These are phyloP conservation scores for Coelastrella sp. DNA, from an alignment of 139 green algal species.

Conservation along the genomic window DNA sequence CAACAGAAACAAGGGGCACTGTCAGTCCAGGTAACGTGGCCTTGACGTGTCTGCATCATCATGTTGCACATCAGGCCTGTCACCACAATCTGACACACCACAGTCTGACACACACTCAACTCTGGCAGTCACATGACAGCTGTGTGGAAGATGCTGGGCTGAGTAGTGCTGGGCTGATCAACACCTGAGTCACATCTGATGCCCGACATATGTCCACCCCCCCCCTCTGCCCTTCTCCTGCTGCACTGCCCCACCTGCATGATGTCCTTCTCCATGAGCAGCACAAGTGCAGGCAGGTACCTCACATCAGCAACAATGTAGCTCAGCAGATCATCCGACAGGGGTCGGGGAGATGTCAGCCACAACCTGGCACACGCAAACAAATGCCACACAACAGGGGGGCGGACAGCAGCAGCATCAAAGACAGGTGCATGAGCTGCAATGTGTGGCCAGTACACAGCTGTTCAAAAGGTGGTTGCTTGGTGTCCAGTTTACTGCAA, in stretches of 20 bases:
- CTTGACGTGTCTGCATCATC: no score
- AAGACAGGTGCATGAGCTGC: not conserved
- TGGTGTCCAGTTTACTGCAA: not conserved
- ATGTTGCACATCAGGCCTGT: no score
- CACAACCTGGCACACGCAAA: not conserved
- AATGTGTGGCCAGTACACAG: not conserved
- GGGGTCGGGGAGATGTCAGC: slow-evolving; percentile 10
- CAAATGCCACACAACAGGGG: not conserved
- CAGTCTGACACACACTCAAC: no score
- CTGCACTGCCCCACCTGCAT: not conserved
- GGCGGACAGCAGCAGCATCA: not conserved
- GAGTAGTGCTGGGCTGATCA: not conserved
- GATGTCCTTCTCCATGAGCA: slow-evolving; percentile 38
- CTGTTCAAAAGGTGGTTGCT: not conserved
- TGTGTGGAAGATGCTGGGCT: not conserved
- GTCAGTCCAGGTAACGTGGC: no score
- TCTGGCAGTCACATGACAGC: no score
- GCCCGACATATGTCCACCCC: not conserved
- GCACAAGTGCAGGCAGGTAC: slow-evolving; percentile 36
- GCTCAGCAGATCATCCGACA: not conserved
- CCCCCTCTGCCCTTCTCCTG: not conserved
- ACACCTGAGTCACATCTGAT: not conserved
- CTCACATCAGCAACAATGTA: slow-evolving; percentile 25
- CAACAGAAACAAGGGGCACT: no score
- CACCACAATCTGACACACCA: no score